Conservation (phyloP, 768 basidiomycete genomes). For the Boletellus emodensis region DNA sequence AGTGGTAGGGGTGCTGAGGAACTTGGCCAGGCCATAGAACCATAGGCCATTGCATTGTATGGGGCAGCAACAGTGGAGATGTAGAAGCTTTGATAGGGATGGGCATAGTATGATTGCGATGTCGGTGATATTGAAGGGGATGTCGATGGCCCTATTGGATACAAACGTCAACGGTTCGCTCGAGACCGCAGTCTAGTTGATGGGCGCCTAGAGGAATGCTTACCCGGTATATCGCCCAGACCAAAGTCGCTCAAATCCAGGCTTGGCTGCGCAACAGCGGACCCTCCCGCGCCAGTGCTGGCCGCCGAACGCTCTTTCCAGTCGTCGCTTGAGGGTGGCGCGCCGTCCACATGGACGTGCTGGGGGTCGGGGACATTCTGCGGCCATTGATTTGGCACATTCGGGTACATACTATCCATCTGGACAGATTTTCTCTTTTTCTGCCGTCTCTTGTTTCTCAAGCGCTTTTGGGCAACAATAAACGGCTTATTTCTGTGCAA, state of each 20-base stretch:
- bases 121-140: constrained; percentile 39
- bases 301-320: constrained; percentile 38
- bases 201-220: constrained; percentile 34
- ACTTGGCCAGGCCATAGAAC: constrained; percentile 44
- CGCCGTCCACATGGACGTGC: constrained; percentile 31
- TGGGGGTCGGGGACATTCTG: constrained; percentile 35
- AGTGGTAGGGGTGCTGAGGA: constrained; percentile 48
- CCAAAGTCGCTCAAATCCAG: constrained; percentile 44
- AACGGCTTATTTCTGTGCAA: constrained; percentile 45
- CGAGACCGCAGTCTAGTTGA: constrained; percentile 1
- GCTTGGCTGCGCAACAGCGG: constrained; percentile 31
- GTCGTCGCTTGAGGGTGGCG: constrained; percentile 31
- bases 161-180: constrained; percentile 10
- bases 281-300: constrained; percentile 21
- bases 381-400: constrained; percentile 39
- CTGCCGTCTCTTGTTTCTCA: constrained; percentile 37
- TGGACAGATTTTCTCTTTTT: constrained; percentile 40
- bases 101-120: constrained; percentile 39
- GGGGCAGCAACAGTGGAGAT: constrained; percentile 39
- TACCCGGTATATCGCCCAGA: constrained; percentile 41
- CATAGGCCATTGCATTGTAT: constrained; percentile 54
- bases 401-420: constrained; percentile 46
- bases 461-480: constrained; percentile 42
- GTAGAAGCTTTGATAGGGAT: constrained; percentile 41
- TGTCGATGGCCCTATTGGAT: constrained; percentile 35